Conservation (phyloP, 1,284 basidiomycete species). For the Vanrija sp. region DNA sequence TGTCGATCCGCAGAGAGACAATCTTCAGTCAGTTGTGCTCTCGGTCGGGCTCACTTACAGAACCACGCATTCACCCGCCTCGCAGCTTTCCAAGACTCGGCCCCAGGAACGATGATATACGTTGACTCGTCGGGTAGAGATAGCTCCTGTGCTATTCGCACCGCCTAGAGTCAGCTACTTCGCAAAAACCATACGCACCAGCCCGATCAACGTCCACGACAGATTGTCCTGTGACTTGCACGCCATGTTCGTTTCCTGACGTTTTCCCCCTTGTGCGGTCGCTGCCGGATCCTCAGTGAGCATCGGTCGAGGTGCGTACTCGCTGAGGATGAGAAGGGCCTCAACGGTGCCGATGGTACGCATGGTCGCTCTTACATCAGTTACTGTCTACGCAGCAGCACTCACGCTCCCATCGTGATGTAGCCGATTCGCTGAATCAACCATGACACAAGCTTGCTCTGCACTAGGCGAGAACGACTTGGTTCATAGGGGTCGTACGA, state of each 20-base stretch:
- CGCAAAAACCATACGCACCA: slow-evolving; percentile 2
- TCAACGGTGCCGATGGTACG: slow-evolving; percentile 25
- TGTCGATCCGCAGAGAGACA: slow-evolving; percentile 20
- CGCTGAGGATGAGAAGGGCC: slow-evolving; percentile 21
- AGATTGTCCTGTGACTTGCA: slow-evolving; percentile 20
- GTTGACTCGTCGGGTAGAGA: slow-evolving; percentile 17
- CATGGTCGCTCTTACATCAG: slow-evolving; percentile 5
- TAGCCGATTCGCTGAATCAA: slow-evolving; percentile 14
- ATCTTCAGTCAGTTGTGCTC: slow-evolving; percentile 6
- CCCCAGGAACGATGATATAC: slow-evolving; percentile 5
- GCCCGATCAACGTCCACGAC: slow-evolving; percentile 18
- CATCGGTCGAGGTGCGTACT: slow-evolving; percentile 20
- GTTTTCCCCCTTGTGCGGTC: not conserved
- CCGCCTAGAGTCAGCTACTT: slow-evolving; percentile 4
- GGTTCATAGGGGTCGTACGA: slow-evolving; percentile 15
- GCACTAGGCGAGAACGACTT: slow-evolving; percentile 9
- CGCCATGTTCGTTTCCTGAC: not conserved
- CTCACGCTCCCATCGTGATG: slow-evolving; percentile 22
- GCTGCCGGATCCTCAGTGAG: slow-evolving; percentile 11
- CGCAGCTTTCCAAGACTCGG: slow-evolving; percentile 7
- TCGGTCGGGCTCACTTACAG: slow-evolving; percentile 3
- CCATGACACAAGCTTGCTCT: slow-evolving; percentile 14
- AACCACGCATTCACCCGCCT: slow-evolving; percentile 17
- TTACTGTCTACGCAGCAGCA: not conserved
- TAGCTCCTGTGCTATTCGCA: slow-evolving; percentile 18